phyloP scores from a whole-genome alignment of 75 land plant species.

The Azolla pinnata region DNA sequence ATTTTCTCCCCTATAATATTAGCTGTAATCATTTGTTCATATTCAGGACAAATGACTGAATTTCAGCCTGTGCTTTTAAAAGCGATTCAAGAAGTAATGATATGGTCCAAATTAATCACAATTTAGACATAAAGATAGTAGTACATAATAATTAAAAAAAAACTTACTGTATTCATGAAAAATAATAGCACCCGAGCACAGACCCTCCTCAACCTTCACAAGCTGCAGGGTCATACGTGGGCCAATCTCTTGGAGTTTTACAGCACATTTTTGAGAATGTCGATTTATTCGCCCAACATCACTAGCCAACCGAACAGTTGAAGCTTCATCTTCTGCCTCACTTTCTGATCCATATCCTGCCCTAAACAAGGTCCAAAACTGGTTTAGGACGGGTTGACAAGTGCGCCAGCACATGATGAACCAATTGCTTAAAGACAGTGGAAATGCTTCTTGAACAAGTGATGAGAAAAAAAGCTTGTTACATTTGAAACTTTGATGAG shows the following conservation, averaged over 20 bases:
- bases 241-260: conserved; percentile 92
- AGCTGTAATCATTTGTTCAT: too few species aligned
- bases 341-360: conserved; percentile 85
- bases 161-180: conserved; percentile 76
- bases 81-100: too few species aligned
- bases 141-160: not conserved
- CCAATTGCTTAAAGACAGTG: too few species aligned
- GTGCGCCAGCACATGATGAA: too few species aligned
- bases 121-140: not conserved
- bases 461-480: too few species aligned
- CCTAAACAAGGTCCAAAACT: conserved; percentile 36
- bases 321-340: conserved; percentile 91
- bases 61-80: too few species aligned
- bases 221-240: conserved; percentile 90
- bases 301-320: conserved; percentile 60
- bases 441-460: too few species aligned
- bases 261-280: conserved; percentile 90
- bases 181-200: conserved; percentile 83
- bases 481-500: too few species aligned
- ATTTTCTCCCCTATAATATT: too few species aligned
- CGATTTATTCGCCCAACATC: conserved; percentile 70
- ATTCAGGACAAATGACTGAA: too few species aligned
- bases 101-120: too few species aligned
- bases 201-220: conserved; percentile 87
- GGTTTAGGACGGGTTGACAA: too few species aligned